Base-by-base conservation (phyloP, 441 rosid species). In the Jatropha podagrica region DNA sequence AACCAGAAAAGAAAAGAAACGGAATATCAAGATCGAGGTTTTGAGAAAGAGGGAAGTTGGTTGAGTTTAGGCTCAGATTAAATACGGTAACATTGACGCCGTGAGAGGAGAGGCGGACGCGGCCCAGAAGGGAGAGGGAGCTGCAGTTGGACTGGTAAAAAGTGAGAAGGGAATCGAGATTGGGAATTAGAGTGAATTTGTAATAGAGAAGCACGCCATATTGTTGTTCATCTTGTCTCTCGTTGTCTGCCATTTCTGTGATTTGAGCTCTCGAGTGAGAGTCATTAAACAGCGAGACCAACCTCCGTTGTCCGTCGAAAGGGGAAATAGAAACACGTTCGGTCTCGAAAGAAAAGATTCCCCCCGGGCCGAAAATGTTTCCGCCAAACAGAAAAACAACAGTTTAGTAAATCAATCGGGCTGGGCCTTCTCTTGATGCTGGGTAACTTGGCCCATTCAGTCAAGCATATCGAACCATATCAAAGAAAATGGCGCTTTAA, bases 31-130 rank as follows among this genome's bases (percentile, higher is more conserved):
- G 14, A 18, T 44, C 11, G n/a, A 56, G 20, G 23, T 14, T 3
- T 58, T 52, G 20, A 54, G 64, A 27, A 26, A 5, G 69, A 10
- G 12, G 20, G 11, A 18, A 52, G 17, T 6, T 41, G 23, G 49
- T 32, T 32, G 12, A 32, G 46, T 42, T 42, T 42, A 42, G 51
- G 51, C 7, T 4, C 4, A 3, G 41, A 52, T 49, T 54, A 73
- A 72, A 40, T 80, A 88, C 95, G 37, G 92, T 90, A 81, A 88
- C 92, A 44, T 91, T 95, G 81, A 95, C 97, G 76, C 98, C 97
- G n/a, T 84, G 76, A 64, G 90, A 61, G 56, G 97, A 92, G 85
- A 95, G 79, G 46, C 98, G 93, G 77, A 92, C 92, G 13, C 97
- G 95, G 77, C 99, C 98, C 66, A 92, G 91, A 56, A 95, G 88